Conservation (phyloP, 257 asterid species). For the Solanum etuberosum region DNA sequence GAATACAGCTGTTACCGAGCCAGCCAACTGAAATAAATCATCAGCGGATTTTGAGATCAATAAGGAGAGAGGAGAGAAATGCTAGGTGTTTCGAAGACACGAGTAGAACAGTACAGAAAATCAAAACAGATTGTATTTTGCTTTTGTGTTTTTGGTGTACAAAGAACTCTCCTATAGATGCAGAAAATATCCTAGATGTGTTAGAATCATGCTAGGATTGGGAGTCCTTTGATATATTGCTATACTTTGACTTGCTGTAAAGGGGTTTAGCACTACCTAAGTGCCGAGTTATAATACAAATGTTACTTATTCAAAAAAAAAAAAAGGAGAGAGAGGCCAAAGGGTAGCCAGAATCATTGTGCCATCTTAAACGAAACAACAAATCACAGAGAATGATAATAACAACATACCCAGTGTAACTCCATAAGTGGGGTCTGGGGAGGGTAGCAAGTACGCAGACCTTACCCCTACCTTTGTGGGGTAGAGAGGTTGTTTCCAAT, state of each 20-base stretch:
- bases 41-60: constrained; percentile 1
- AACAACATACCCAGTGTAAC: not conserved
- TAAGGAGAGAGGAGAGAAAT: not conserved
- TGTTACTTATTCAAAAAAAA: no score
- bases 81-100: no score
- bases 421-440: not conserved
- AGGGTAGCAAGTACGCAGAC: not conserved
- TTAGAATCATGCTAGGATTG: no score
- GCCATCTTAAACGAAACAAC: not conserved
- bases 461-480: not conserved
- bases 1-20: constrained; percentile 91
- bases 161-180: no score
- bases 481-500: not conserved
- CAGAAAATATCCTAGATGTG: no score
- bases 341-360: not conserved
- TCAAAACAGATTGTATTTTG: no score
- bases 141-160: no score
- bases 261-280: no score
- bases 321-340: not conserved
- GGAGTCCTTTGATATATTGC: no score
- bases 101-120: no score
- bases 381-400: not conserved
- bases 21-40: constrained; percentile 71
- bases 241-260: no score
- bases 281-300: no score